A percentile compares a stretch with the other conserved stretches of the same genome.
Evolutionary conservation across 805 yeast species (phyloP).

Genomic region (Wickerhamiella brachini): DNA sequence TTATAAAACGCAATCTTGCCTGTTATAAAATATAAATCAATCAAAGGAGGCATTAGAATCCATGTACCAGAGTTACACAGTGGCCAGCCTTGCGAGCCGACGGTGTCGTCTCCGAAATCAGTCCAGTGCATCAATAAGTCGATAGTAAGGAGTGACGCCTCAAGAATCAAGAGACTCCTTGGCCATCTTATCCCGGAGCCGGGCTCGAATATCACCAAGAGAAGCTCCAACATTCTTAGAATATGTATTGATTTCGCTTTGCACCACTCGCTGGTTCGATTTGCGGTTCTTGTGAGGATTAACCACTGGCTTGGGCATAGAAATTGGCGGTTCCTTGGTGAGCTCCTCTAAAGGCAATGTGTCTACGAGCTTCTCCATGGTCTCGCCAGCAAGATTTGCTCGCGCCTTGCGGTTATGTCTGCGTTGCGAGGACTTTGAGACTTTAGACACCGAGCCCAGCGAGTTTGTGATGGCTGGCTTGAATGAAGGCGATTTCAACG

Average conservation of each 20-base stretch:
- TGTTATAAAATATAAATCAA: too few species aligned
- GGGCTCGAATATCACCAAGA: neutral
- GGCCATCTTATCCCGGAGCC: neutral
- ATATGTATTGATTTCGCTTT: neutral
- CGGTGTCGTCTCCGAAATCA: too few species aligned
- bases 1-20: too few species aligned
- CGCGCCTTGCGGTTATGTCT: slow-evolving; percentile 14
- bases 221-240: neutral
- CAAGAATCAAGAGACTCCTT: too few species aligned
- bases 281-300: slow-evolving; percentile 1
- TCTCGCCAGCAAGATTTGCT: slow-evolving; percentile 15
- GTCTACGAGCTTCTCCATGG: slow-evolving; percentile 14
- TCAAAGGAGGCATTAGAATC: too few species aligned
- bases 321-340: slow-evolving; percentile 1
- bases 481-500: slow-evolving; percentile 2
- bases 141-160: too few species aligned
- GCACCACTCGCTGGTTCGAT: neutral
- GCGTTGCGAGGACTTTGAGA: slow-evolving; percentile 15
- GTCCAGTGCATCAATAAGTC: too few species aligned
- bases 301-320: neutral
- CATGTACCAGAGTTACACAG: too few species aligned
- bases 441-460: slow-evolving; percentile 7
- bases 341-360: slow-evolving; percentile 10
- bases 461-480: slow-evolving; percentile 13
- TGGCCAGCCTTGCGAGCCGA: too few species aligned